A percentile compares a stretch with the other conserved stretches of the same genome.
Conservation (phyloP, 441 rosid species). For the Populus hybrid region DNA sequence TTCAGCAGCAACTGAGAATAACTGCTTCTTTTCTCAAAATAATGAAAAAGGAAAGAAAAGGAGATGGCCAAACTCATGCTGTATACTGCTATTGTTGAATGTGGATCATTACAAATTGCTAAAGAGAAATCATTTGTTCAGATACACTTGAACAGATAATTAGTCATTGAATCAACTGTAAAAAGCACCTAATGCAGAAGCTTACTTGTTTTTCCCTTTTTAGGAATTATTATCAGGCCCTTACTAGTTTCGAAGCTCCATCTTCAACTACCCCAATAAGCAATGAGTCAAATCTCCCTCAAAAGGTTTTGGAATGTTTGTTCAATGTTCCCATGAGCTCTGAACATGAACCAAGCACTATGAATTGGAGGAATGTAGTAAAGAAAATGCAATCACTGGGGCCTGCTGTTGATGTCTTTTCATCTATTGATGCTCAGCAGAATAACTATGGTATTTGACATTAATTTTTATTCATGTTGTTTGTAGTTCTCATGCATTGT, state of each 20-base stretch:
- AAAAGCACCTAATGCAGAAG: constrained; percentile 7
- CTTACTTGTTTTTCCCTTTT: constrained; percentile 11
- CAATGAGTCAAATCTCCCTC: constrained; percentile 53
- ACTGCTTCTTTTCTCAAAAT: neutral
- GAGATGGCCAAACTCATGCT: neutral
- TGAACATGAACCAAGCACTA: constrained; percentile 60
- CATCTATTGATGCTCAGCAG: constrained; percentile 41
- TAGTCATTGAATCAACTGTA: neutral
- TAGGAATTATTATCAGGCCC: constrained; percentile 58
- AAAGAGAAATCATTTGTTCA: neutral
- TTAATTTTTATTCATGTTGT: constrained; percentile 15
- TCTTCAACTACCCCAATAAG: constrained; percentile 35
- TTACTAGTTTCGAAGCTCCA: constrained; percentile 38
- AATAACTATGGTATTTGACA: constrained; percentile 44
- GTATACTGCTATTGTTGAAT: neutral
- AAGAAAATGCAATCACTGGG: constrained; percentile 76
- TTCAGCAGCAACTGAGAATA: neutral
- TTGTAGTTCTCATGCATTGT: neutral
- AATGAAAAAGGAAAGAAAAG: neutral
- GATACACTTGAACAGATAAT: neutral
- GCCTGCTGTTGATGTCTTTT: constrained; percentile 41
- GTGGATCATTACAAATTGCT: neutral
- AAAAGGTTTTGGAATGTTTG: constrained; percentile 77
- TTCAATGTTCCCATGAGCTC: constrained; percentile 62
- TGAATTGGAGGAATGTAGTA: constrained; percentile 84